Evolutionary conservation across 495 filamentous ascomycete species (phyloP).

Genomic region (Xylaria intraflava): DNA sequence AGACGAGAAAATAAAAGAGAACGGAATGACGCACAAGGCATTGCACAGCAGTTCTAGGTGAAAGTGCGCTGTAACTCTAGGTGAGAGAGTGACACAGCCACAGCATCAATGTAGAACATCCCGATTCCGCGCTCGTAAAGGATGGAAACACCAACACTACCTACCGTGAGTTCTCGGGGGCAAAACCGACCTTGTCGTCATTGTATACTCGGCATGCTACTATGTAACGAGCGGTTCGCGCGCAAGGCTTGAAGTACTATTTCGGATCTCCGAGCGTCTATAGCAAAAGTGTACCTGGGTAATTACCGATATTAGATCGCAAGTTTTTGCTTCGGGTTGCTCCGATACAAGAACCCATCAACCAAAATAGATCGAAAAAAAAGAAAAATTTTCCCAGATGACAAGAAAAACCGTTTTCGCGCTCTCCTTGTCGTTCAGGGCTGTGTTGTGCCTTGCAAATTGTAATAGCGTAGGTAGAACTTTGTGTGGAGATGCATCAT

Average conservation of each 20-base stretch:
- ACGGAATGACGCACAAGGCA: neutral
- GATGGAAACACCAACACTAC: too few relatives aligned
- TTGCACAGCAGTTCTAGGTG: neutral
- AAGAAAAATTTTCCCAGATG: conserved; percentile 3
- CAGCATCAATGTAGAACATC: neutral
- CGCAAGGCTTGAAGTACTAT: too few relatives aligned
- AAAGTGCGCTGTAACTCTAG: neutral
- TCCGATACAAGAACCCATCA: too few relatives aligned
- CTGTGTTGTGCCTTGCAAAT: neutral
- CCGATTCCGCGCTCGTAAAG: neutral
- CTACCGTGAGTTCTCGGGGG: too few relatives aligned
- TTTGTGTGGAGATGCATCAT: neutral
- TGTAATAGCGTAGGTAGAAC: too few relatives aligned
- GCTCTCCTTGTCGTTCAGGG: neutral
- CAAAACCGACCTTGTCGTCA: too few relatives aligned
- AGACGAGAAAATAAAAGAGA: neutral
- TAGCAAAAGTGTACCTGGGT: too few relatives aligned
- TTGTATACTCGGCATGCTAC: too few relatives aligned
- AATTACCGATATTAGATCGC: too few relatives aligned
- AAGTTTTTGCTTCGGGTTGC: conserved; percentile 3
- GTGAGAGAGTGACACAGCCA: neutral
- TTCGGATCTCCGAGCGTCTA: too few relatives aligned
- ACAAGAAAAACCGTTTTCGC: neutral
- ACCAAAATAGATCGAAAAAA: neutral
- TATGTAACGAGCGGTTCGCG: too few relatives aligned